A percentile compares a stretch with the other conserved stretches of the same genome.
These are phyloP conservation scores for Beauveria sp. DNA, from an alignment of 2,329 filamentous ascomycete species.

Conservation along the genomic window DNA sequence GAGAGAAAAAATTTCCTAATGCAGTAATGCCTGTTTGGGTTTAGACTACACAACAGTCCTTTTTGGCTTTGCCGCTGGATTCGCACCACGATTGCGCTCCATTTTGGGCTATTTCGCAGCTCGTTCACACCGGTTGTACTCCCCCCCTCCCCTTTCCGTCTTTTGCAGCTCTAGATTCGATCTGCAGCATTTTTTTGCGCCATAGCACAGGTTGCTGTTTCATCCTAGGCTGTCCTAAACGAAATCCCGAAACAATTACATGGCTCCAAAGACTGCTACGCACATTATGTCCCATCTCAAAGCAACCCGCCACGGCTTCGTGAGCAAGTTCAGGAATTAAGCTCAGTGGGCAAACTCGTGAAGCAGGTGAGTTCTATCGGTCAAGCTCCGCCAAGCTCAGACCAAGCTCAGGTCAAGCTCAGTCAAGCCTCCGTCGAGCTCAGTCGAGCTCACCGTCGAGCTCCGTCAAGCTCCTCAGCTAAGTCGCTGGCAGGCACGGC, in stretches of 20 bases:
- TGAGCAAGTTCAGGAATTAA: not conserved
- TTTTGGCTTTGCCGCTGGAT: not conserved
- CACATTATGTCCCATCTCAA: not conserved
- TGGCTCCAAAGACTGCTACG: not conserved
- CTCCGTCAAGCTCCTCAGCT: not conserved
- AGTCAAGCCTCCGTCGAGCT: not conserved
- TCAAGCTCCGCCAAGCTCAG: too few species aligned
- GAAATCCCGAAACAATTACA: not conserved
- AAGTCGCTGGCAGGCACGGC: too few species aligned
- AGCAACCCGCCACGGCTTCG: not conserved
- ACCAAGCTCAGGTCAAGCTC: not conserved
- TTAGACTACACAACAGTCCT: not conserved
- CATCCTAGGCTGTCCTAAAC: not conserved
- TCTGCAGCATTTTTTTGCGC: not conserved
- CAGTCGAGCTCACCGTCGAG: not conserved
- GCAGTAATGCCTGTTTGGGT: not conserved
- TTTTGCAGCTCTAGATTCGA: not conserved
- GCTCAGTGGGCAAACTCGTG: not conserved
- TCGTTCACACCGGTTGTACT: not conserved
- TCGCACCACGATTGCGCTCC: not conserved
- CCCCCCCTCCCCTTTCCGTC: not conserved
- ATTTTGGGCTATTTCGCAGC: not conserved
- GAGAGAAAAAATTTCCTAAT: not conserved
- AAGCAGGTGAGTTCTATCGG: not conserved
- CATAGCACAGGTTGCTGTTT: not conserved